Percentiles rank a stretch among this genome's conserved stretches.
phyloP scores from a whole-genome alignment of 352 stramenopile genomes.

The Phytophthora fragariaefolia region DNA sequence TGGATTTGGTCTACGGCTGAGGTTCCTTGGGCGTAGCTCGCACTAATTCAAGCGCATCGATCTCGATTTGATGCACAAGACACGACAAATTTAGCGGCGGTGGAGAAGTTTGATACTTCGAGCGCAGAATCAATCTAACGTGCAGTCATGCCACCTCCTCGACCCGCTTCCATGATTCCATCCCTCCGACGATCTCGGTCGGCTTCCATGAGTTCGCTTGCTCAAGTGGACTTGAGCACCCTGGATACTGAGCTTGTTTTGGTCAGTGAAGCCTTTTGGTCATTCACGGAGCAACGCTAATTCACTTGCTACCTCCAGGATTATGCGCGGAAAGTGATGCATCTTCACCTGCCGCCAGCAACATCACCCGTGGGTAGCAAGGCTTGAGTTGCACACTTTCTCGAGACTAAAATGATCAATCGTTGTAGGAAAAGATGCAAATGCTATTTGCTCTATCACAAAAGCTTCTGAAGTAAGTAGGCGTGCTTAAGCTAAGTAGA shows the following conservation, averaged over 20 bases:
- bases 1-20: neutral
- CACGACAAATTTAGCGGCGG: constrained; percentile 1
- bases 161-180: constrained; percentile 20
- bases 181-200: constrained; percentile 34
- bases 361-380: constrained; percentile 21
- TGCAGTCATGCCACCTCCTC: constrained; percentile 12
- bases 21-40: no score
- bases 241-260: constrained; percentile 38
- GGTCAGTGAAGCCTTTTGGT: constrained; percentile 16
- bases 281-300: no score
- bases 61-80: neutral
- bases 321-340: constrained; percentile 43
- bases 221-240: constrained; percentile 40
- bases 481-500: neutral
- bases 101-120: no score
- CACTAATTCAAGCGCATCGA: neutral
- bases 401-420: neutral
- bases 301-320: constrained; percentile 21
- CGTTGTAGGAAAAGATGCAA: constrained; percentile 41
- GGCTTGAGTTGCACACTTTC: neutral
- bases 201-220: constrained; percentile 40
- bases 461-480: constrained; percentile 41
- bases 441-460: constrained; percentile 49
- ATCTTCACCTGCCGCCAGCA: constrained; percentile 38
- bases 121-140: no score